Base-by-base conservation (phyloP, 768 basidiomycete species). In the Leccinum subgranulosum region DNA sequence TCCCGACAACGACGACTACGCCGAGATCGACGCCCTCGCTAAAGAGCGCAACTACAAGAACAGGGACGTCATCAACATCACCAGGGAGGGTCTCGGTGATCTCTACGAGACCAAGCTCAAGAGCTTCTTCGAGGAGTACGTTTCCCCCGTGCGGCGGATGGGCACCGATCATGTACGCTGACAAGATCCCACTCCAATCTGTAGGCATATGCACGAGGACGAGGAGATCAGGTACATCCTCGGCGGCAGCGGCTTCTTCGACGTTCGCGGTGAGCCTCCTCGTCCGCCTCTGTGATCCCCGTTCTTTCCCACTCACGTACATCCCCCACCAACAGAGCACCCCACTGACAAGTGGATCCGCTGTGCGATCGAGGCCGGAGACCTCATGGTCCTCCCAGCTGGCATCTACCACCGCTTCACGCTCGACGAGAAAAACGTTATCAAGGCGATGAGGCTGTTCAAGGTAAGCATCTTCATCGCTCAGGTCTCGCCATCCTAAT, bases 341-440 rank as follows among this genome's bases (percentile, higher is more conserved):
- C 77, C 82, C 1, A 77, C 82, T 2, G 82, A 92, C 59, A 73
- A 74, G 6, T 97, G 95, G 95, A 88, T 97, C 64, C 83, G 94
- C 56, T 77, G 94, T 39, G 83, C 83, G 6, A 77, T 95, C 15
- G 77, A 77, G 10, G 81, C 87, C 4, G 92, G 93, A 2, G 95
- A 97, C 68, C 80, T 98, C 49, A 73, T 97, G 53, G 85, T 97
- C 53, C 73, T 98, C 43, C 95, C 95, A 1, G 83, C 91, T 17
- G 94, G 93, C 0, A 93, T 95, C 64, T 97, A 94, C 72, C 95
- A 98, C 74, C 88, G 94, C 41, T 98, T 97, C 77, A 95, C 92
- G 0, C 83, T 97, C 15, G 93, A 96, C 68, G 81, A 84, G 60
- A 74, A 67, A 51, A 84, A 97, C 71, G 75, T 75, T 33, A 86